Base-by-base conservation (phyloP, 169 alveolate genomes). In the Babesia bigemina region DNA sequence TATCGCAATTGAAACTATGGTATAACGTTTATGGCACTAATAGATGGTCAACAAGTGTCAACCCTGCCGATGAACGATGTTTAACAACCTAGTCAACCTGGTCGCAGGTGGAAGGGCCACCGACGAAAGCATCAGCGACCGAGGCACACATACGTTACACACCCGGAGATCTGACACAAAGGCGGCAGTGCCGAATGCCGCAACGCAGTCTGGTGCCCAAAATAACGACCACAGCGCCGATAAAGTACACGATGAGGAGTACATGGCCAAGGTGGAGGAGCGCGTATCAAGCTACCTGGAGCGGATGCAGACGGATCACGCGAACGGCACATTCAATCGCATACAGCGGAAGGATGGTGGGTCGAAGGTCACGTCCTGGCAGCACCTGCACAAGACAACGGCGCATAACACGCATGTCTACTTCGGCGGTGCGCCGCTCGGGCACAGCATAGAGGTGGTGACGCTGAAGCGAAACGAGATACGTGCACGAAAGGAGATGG, bases 351-450 rank as follows among this genome's bases (percentile, higher is more conserved):
- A 9, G 7, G 21, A 56, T 1, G 36, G 19, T 2, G 42, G 17
- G 21, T 48, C n/a, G 26, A 67, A 67, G 65, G 55, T 24, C n/a
- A n/a, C 53, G 8, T 67, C 76, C 52, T 67, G 76, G 70, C 77
- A 79, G 26, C 50, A 71, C 21, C 73, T 79, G 14, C 87, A 79
- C 65, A 58, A 56, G 22, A 19, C 63, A 13, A n/a, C 33, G 22
- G 44, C 70, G 12, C 69, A 52, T 49, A 79, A 79, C 63, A 70
- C 84, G n/a, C 84, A 79, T 53, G 75, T 79, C 9, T 79, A 59
- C 77, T 79, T 79, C 44, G 84, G 71, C 19, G 87, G 87, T 11
- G 49, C 63, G 55, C 87, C 87, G 39, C 61, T 79, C 8, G 52
- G 75, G 13, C 75, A 60, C 50, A 63, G 87, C 36, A 28, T 60